These are phyloP conservation scores for Tetracladium maxilliforme DNA, from an alignment of 2,329 filamentous ascomycete genomes.

Conservation along the genomic window DNA sequence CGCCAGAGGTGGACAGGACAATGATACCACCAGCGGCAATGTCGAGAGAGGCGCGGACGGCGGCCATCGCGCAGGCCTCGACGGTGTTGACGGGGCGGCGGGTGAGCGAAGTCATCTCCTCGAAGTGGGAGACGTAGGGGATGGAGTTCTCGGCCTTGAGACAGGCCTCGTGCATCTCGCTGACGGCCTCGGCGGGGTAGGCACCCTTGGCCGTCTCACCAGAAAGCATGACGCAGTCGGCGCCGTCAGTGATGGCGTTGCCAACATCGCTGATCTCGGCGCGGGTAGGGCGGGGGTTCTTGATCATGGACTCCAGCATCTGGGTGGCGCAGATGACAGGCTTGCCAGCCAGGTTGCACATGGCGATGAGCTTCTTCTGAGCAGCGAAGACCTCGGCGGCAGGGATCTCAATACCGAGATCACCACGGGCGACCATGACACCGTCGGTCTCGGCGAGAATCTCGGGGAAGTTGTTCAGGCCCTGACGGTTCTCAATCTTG, in stretches of 20 bases:
- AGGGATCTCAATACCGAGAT: conserved; percentile 96
- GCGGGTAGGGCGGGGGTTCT: conserved; percentile 95
- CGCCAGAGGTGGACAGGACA: conserved; percentile 88
- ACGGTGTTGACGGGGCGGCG: conserved; percentile 73
- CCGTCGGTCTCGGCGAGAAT: conserved; percentile 93
- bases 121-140: conserved; percentile 90
- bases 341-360: conserved; percentile 99
- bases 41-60: conserved; percentile 88
- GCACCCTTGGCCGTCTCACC: conserved; percentile 97
- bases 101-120: conserved; percentile 78
- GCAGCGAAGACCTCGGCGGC: conserved; percentile 97
- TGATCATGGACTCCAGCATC: conserved; percentile 99
- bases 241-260: conserved; percentile 93
- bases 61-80: conserved; percentile 94
- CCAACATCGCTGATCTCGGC: conserved; percentile 98
- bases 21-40: conserved; percentile 94
- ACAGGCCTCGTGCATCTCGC: conserved; percentile 97
- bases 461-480: conserved; percentile 98
- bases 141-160: conserved; percentile 94
- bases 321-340: conserved; percentile 97
- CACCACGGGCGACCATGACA: conserved; percentile 99
- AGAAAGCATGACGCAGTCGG: conserved; percentile 99
- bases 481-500: conserved; percentile 99
- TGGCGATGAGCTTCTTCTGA: conserved; percentile 99
- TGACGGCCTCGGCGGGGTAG: conserved; percentile 85